A percentile compares a stretch with the other conserved stretches of the same genome.
Conservation (phyloP, 441 rosid species). For the Erysimum pusillum region DNA sequence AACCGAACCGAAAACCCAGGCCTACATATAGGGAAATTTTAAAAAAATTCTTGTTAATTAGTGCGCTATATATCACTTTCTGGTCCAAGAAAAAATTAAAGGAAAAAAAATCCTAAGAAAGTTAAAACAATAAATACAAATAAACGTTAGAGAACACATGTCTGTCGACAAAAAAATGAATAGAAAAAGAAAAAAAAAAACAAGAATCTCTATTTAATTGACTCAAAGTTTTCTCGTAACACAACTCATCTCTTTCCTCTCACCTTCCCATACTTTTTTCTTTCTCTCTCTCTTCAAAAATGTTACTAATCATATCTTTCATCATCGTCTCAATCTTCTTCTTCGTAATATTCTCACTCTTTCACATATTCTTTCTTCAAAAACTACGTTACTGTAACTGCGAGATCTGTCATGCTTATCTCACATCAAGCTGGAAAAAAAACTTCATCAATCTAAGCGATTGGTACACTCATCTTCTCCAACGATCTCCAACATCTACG, state of each 20-base stretch:
- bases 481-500: slow-evolving; percentile 62
- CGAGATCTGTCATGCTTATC: slow-evolving; percentile 61
- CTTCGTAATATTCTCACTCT: slow-evolving; percentile 48
- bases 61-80: too few species aligned
- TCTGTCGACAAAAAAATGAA: slow-evolving; percentile 22
- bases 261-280: too few species aligned
- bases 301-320: slow-evolving; percentile 35
- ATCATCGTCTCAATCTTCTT: slow-evolving; percentile 48
- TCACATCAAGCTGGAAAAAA: slow-evolving; percentile 59
- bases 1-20: too few species aligned
- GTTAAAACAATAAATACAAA: too few species aligned
- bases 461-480: slow-evolving; percentile 76
- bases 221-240: slow-evolving; percentile 17
- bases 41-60: too few species aligned
- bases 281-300: slow-evolving; percentile 17
- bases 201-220: slow-evolving; percentile 42
- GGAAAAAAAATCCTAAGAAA: too few species aligned
- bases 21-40: too few species aligned
- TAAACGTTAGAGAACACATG: slow-evolving; percentile 28
- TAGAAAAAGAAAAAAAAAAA: not conserved
- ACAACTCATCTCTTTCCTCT: too few species aligned
- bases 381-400: slow-evolving; percentile 61
- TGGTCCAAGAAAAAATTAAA: too few species aligned
- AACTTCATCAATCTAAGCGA: slow-evolving; percentile 72
- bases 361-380: slow-evolving; percentile 49